Evolutionary conservation across 2,329 filamentous ascomycete genomes (phyloP).

Genomic region (Penicillium sp.): DNA sequence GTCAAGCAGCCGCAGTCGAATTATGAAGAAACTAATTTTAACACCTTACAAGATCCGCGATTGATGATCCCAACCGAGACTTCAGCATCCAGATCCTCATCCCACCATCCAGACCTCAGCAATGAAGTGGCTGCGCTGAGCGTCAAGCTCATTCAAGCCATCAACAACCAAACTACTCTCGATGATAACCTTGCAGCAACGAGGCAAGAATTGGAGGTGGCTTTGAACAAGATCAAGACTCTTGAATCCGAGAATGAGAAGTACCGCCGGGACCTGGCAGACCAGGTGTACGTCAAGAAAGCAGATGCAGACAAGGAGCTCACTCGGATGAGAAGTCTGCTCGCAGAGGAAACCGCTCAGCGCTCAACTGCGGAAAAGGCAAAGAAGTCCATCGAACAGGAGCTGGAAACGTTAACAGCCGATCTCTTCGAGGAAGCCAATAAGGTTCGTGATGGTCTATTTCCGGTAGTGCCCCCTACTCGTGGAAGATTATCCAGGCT

Average conservation of each 20-base stretch:
- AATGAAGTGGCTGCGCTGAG: conserved; percentile 83
- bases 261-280: conserved; percentile 62
- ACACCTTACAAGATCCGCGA: conserved; percentile 43
- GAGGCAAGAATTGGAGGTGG: conserved; percentile 72
- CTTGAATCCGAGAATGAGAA: conserved; percentile 66
- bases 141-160: conserved; percentile 93
- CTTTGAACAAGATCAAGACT: conserved; percentile 59
- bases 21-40: conserved; percentile 38
- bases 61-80: conserved; percentile 32
- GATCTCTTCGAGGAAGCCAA: conserved; percentile 98
- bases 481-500: conserved; percentile 10
- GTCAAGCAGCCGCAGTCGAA: conserved; percentile 23
- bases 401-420: conserved; percentile 82
- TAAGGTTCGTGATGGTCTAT: conserved; percentile 48
- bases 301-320: conserved; percentile 70
- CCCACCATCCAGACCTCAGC: conserved; percentile 55
- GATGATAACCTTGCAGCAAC: conserved; percentile 82
- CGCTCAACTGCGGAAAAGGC: conserved; percentile 65
- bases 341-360: conserved; percentile 61
- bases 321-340: conserved; percentile 50
- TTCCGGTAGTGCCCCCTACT: neutral
- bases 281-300: conserved; percentile 69
- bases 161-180: conserved; percentile 89
- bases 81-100: conserved; percentile 30
- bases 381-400: conserved; percentile 84